Percentiles rank a stretch among this genome's conserved stretches.
Conservation (phyloP, 805 yeast genomes). For the Kregervanrija fluxuum region DNA sequence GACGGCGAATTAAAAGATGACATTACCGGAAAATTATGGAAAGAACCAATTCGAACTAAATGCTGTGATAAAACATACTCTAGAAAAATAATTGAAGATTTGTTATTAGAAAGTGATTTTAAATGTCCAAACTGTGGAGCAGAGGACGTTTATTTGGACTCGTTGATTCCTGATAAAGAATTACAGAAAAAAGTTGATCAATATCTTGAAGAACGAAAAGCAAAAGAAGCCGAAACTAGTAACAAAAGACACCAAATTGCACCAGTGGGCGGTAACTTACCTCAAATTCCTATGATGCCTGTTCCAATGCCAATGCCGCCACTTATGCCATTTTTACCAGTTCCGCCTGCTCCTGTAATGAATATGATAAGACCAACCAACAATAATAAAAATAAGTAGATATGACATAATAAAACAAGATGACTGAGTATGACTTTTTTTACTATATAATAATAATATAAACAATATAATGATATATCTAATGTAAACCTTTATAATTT, state of each 20-base stretch:
- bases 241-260: constrained; percentile 10
- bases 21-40: constrained; percentile 52
- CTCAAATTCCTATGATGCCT: constrained; percentile 14
- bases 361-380: background rate
- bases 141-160: constrained; percentile 70
- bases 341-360: constrained; percentile 14
- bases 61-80: constrained; percentile 56
- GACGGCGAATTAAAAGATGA: constrained; percentile 57
- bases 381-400: too few relatives aligned
- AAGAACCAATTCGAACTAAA: constrained; percentile 73
- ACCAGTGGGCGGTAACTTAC: constrained; percentile 12
- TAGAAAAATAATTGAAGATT: constrained; percentile 54
- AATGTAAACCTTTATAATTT: constrained; percentile 1
- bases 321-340: constrained; percentile 28
- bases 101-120: constrained; percentile 75
- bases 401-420: too few relatives aligned
- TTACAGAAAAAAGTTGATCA: constrained; percentile 46
- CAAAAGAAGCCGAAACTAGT: constrained; percentile 7
- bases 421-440: too few relatives aligned
- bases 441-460: background rate
- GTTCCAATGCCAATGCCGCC: constrained; percentile 18
- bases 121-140: constrained; percentile 81
- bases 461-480: background rate
- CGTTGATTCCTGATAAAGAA: constrained; percentile 55
- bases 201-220: constrained; percentile 34